A percentile compares a stretch with the other conserved stretches of the same genome.
phyloP scores from a whole-genome alignment of 805 yeast genomes.

The Candida taoyuanica region DNA sequence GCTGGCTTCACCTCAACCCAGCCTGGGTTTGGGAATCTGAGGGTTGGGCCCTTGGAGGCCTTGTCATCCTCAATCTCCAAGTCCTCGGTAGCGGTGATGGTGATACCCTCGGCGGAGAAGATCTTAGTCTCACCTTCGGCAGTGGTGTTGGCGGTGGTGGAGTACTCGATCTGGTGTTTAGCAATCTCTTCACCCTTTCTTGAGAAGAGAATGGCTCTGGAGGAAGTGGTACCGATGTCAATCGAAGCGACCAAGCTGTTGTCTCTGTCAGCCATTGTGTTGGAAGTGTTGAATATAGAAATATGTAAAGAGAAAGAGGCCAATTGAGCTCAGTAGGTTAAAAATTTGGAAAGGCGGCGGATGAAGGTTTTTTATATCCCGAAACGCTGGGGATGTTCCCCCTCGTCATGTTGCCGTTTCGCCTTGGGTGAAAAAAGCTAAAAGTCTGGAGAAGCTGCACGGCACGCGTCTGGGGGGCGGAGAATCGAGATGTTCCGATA shows the following conservation, averaged over 20 bases:
- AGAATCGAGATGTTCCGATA: slow-evolving; percentile 7
- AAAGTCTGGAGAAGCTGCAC: slow-evolving; percentile 15
- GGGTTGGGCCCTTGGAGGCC: slow-evolving; percentile 54
- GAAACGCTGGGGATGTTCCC: background rate
- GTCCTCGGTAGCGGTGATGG: slow-evolving; percentile 50
- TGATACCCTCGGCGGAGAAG: slow-evolving; percentile 71
- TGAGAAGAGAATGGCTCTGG: slow-evolving; percentile 79
- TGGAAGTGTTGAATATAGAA: background rate
- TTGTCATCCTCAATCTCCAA: slow-evolving; percentile 56
- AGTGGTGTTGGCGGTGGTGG: slow-evolving; percentile 57
- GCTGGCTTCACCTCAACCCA: slow-evolving; percentile 95
- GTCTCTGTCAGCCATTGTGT: slow-evolving; percentile 26
- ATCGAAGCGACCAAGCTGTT: slow-evolving; percentile 52
- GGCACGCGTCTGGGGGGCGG: slow-evolving; percentile 12
- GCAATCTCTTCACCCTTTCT: slow-evolving; percentile 73
- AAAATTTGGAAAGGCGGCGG: background rate
- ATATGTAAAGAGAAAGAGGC: background rate
- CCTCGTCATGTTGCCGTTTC: slow-evolving; percentile 5
- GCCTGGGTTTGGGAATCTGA: slow-evolving; percentile 74
- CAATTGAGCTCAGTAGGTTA: background rate
- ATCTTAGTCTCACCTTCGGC: slow-evolving; percentile 48
- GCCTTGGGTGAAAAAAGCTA: slow-evolving; percentile 8
- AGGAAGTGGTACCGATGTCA: slow-evolving; percentile 90
- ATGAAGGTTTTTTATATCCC: slow-evolving; percentile 4
- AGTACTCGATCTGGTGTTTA: slow-evolving; percentile 85